Percentiles rank a stretch among this genome's conserved stretches.
phyloP scores from a whole-genome alignment of 768 basidiomycete species.

The Cystobasidium ongulense region DNA sequence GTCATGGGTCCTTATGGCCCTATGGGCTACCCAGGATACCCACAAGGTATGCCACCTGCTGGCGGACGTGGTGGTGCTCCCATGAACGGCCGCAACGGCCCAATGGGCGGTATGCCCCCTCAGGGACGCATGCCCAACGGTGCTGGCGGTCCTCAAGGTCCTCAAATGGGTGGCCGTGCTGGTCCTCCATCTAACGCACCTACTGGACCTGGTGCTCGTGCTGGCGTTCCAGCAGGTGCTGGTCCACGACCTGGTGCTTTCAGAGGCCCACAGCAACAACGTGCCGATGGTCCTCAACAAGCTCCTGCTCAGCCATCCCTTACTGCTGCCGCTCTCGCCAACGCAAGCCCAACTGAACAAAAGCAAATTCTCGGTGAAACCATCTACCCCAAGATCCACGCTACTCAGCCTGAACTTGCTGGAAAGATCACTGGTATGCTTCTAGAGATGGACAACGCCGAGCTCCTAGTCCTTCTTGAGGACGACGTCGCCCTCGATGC shows the following conservation, averaged over 20 bases:
- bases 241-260: constrained; percentile 41
- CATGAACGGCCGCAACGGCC: constrained; percentile 49
- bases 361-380: constrained; percentile 98
- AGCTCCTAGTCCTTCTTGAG: constrained; percentile 82
- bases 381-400: constrained; percentile 47
- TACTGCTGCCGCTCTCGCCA: constrained; percentile 57
- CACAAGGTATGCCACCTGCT: constrained; percentile 43
- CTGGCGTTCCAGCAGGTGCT: constrained; percentile 43
- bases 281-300: neutral
- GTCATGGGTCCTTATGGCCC: constrained; percentile 57
- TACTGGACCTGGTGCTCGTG: constrained; percentile 48
- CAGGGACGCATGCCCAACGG: constrained; percentile 44
- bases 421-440: constrained; percentile 63
- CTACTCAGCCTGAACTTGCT: constrained; percentile 80
- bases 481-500: constrained; percentile 67
- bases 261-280: constrained; percentile 16
- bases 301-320: constrained; percentile 51
- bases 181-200: constrained; percentile 44
- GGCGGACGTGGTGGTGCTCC: constrained; percentile 63
- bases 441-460: constrained; percentile 95
- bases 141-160: constrained; percentile 52
- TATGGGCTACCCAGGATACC: constrained; percentile 51
- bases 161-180: constrained; percentile 38
- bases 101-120: constrained; percentile 39
- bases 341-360: constrained; percentile 68